Conservation (phyloP, 148 eudicot species). For the Mesembryanthemum crystallinum region DNA sequence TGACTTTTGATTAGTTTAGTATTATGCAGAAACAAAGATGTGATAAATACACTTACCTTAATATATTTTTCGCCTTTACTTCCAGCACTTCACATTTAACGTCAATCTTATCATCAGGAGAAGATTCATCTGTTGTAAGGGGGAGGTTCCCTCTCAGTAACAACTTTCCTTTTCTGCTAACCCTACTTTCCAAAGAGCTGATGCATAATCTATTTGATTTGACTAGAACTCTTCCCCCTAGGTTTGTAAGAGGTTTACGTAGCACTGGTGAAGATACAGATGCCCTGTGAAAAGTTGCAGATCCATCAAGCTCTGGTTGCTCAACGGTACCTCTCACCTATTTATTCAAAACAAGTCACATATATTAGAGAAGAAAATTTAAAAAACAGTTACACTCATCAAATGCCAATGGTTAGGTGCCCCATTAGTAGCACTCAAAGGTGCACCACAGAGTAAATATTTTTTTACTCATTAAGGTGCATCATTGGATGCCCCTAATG, state of each 20-base stretch:
- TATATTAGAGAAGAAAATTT: slow-evolving; percentile 19
- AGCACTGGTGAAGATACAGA: slow-evolving; percentile 96
- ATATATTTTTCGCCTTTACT: slow-evolving; percentile 83
- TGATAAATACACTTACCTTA: slow-evolving; percentile 52
- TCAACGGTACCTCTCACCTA: slow-evolving; percentile 99
- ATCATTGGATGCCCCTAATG: too few relatives aligned
- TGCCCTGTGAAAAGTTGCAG: slow-evolving; percentile 95
- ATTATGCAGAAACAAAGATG: neutral
- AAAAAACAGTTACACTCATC: too few relatives aligned
- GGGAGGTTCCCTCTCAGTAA: slow-evolving; percentile 88
- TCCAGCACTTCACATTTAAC: slow-evolving; percentile 92
- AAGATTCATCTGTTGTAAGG: slow-evolving; percentile 68
- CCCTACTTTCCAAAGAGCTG: slow-evolving; percentile 84
- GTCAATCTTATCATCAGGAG: slow-evolving; percentile 87
- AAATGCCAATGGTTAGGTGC: too few relatives aligned
- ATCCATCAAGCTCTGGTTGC: slow-evolving; percentile 93
- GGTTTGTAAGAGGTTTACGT: slow-evolving; percentile 80
- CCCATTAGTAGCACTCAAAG: too few relatives aligned
- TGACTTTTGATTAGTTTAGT: neutral
- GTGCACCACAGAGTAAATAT: too few relatives aligned
- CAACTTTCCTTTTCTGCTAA: slow-evolving; percentile 91
- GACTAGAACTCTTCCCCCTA: slow-evolving; percentile 88
- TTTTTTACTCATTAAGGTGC: too few relatives aligned
- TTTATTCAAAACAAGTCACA: slow-evolving; percentile 24
- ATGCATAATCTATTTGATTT: slow-evolving; percentile 87